Percentiles rank a stretch among this genome's conserved stretches.
Conservation (phyloP, 768 basidiomycete species). For the Galerina sulciceps region DNA sequence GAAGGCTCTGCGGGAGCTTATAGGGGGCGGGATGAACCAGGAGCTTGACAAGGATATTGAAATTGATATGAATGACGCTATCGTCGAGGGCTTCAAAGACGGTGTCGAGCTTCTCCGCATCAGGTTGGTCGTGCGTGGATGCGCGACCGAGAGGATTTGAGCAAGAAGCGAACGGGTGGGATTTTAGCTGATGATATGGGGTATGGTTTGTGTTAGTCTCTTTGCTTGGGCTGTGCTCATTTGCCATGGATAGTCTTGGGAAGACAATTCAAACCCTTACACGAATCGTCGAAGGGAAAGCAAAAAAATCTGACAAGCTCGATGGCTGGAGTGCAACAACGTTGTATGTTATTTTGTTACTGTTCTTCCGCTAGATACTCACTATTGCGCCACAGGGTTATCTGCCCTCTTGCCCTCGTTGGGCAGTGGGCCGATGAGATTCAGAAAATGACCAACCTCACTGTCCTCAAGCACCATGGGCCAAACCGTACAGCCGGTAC, state of each 20-base stretch:
- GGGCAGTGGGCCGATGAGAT: slow-evolving; percentile 92
- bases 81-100: slow-evolving; percentile 78
- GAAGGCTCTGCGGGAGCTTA: slow-evolving; percentile 76
- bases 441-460: slow-evolving; percentile 67
- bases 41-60: slow-evolving; percentile 52
- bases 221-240: not conserved
- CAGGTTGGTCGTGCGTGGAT: slow-evolving; percentile 93
- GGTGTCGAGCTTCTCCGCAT: slow-evolving; percentile 80
- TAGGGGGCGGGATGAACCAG: slow-evolving; percentile 67
- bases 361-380: not conserved
- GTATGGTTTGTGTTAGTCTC: slow-evolving; percentile 37
- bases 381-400: slow-evolving; percentile 54
- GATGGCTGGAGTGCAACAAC: slow-evolving; percentile 77
- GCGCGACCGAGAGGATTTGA: slow-evolving; percentile 70
- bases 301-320: slow-evolving; percentile 67
- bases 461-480: slow-evolving; percentile 87
- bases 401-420: slow-evolving; percentile 87
- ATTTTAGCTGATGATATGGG: slow-evolving; percentile 94
- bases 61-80: slow-evolving; percentile 67
- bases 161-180: slow-evolving; percentile 79
- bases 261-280: slow-evolving; percentile 93
- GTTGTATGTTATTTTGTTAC: slow-evolving; percentile 50
- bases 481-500: slow-evolving; percentile 68
- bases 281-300: slow-evolving; percentile 82
- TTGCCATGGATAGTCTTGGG: slow-evolving; percentile 56